Conservation (phyloP, 257 asterid genomes). For the Nicotiana attenuata region DNA sequence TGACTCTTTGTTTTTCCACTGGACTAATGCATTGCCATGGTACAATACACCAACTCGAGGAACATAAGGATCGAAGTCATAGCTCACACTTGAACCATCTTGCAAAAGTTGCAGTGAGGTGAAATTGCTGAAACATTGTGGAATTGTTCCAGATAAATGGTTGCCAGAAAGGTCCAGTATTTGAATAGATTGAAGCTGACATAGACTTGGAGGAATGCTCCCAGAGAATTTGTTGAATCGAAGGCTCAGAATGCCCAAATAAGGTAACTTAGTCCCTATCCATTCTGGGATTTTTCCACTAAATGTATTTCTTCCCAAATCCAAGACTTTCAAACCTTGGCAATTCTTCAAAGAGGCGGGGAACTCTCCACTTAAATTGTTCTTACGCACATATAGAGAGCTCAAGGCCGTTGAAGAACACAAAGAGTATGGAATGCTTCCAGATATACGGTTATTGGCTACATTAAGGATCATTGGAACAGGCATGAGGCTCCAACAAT, state of each 20-base stretch:
- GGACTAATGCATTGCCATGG: conserved; percentile 3
- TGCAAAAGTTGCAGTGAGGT: background rate
- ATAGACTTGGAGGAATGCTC: conserved; percentile 27
- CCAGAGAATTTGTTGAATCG: conserved; percentile 23
- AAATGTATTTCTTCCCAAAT: conserved; percentile 32
- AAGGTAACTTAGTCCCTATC: conserved; percentile 10
- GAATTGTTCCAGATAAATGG: conserved; percentile 26
- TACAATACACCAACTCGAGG: background rate
- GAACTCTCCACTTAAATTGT: conserved; percentile 27
- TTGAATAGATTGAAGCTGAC: conserved; percentile 26
- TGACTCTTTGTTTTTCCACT: conserved; percentile 14
- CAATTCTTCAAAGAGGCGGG: conserved; percentile 26
- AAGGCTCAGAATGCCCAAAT: conserved; percentile 15
- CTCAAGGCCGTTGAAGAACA: background rate
- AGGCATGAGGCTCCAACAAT: background rate
- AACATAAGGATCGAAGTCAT: background rate
- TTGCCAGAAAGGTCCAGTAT: conserved; percentile 38
- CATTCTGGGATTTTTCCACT: conserved; percentile 25
- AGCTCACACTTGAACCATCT: background rate
- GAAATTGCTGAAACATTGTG: conserved; percentile 28
- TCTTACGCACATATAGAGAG: conserved; percentile 17
- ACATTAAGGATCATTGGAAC: background rate
- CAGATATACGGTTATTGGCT: conserved; percentile 5
- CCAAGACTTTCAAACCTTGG: conserved; percentile 11
- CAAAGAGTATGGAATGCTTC: background rate